phyloP scores from a whole-genome alignment of 495 filamentous ascomycete species.

The Aspergillus coremiiformis region DNA sequence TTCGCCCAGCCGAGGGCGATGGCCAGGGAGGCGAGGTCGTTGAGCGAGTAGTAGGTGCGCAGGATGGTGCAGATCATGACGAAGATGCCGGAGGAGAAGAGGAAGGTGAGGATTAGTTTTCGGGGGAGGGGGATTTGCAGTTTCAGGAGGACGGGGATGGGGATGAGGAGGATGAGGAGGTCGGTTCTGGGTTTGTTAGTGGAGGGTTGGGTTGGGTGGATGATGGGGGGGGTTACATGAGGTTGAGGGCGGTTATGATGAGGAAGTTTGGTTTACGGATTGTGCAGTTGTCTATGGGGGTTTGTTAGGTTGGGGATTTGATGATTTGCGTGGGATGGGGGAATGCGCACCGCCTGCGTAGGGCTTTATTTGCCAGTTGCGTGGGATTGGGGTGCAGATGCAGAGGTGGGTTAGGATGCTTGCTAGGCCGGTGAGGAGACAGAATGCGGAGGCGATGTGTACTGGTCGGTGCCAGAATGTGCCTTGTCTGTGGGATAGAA shows the following conservation, averaged over 20 bases:
- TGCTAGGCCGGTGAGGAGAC: constrained; percentile 37
- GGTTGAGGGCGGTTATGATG: constrained; percentile 18
- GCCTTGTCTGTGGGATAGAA: constrained; percentile 5
- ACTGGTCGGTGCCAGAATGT: constrained; percentile 16
- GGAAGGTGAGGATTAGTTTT: constrained; percentile 17
- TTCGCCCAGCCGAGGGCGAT: constrained; percentile 5
- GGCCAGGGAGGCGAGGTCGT: neutral
- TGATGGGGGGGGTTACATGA: constrained; percentile 9
- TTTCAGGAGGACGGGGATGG: constrained; percentile 20
- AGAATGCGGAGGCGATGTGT: constrained; percentile 19
- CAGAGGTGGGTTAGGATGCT: constrained; percentile 40
- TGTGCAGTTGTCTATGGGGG: constrained; percentile 21
- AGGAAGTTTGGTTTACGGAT: constrained; percentile 16
- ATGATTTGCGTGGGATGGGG: constrained; percentile 1
- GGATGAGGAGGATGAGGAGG: constrained; percentile 13
- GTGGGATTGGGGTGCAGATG: constrained; percentile 37
- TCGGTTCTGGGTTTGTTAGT: constrained; percentile 12
- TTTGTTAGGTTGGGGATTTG: neutral
- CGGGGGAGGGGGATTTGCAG: constrained; percentile 19
- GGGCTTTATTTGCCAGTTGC: constrained; percentile 46
- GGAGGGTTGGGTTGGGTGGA: neutral
- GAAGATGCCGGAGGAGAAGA: constrained; percentile 22
- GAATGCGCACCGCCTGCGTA: constrained; percentile 28
- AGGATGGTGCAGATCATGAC: constrained; percentile 9
- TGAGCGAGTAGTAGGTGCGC: constrained; percentile 6